Evolutionary conservation across 805 yeast species (phyloP).

Genomic region (Myxozyma vanderwaltii): DNA sequence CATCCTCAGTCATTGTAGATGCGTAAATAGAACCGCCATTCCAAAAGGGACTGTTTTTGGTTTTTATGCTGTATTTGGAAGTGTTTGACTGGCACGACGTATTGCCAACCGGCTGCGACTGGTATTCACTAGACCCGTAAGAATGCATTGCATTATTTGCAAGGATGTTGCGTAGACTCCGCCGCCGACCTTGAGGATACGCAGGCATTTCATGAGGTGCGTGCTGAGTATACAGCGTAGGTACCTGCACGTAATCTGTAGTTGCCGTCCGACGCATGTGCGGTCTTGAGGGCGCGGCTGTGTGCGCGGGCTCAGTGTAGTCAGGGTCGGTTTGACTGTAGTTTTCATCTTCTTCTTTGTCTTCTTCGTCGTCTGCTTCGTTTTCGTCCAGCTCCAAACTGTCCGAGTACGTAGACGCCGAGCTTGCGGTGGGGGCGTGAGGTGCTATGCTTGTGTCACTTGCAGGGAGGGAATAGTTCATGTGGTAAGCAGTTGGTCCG

Average conservation of each 20-base stretch:
- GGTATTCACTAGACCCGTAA: background rate
- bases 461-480: background rate
- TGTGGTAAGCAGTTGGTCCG: background rate
- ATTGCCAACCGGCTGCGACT: background rate
- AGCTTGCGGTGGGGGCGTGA: background rate
- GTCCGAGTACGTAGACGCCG: background rate
- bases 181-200: background rate
- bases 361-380: slow-evolving; percentile 14
- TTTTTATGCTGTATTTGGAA: background rate
- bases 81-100: background rate
- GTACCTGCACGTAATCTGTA: background rate
- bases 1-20: background rate
- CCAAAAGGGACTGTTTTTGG: background rate
- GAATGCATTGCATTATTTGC: background rate
- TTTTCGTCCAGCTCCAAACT: background rate
- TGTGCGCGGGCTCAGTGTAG: background rate
- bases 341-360: slow-evolving; percentile 6
- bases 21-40: background rate
- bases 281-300: background rate
- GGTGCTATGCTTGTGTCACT: background rate
- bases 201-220: background rate
- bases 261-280: background rate
- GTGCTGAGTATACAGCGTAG: background rate
- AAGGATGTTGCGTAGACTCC: slow-evolving; percentile 4
- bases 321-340: background rate